These are phyloP conservation scores for Rusavskia elegans DNA, from an alignment of 495 filamentous ascomycete species.

Conservation along the genomic window DNA sequence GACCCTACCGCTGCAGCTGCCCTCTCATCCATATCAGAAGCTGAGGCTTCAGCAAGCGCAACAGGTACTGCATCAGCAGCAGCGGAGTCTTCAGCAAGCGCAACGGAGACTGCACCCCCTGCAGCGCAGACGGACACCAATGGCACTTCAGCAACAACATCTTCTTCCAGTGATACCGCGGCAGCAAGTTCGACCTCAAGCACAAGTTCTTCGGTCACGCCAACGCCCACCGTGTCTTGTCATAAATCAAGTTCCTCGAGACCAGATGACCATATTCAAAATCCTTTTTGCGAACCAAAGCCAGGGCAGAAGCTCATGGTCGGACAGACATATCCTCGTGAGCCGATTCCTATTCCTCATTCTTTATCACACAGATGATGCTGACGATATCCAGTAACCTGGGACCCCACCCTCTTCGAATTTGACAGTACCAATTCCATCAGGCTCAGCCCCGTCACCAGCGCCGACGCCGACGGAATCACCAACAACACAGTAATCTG, in stretches of 20 bases:
- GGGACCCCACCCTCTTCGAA: neutral
- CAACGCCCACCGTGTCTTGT: neutral
- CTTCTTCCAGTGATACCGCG: neutral
- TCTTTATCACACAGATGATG: neutral
- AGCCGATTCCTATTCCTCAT: neutral
- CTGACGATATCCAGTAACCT: neutral
- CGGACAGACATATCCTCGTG: neutral
- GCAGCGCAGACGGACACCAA: neutral
- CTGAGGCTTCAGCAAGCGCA: neutral
- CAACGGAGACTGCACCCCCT: neutral
- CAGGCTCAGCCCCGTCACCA: neutral
- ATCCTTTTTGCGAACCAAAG: neutral
- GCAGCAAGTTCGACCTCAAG: neutral
- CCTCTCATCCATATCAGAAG: neutral
- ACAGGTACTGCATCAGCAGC: neutral
- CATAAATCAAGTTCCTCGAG: neutral
- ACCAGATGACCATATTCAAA: neutral
- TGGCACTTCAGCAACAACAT: neutral
- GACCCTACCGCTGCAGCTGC: neutral
- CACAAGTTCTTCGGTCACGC: neutral
- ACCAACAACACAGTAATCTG: neutral
- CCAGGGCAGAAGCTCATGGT: neutral
- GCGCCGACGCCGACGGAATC: neutral
- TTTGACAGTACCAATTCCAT: conserved; percentile 10
- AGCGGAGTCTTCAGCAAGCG: neutral